Evolutionary conservation across 2,329 filamentous ascomycete species (phyloP), one percentile per base, ranked within the genome.

Genomic region (Fusarium mexicanum): DNA sequence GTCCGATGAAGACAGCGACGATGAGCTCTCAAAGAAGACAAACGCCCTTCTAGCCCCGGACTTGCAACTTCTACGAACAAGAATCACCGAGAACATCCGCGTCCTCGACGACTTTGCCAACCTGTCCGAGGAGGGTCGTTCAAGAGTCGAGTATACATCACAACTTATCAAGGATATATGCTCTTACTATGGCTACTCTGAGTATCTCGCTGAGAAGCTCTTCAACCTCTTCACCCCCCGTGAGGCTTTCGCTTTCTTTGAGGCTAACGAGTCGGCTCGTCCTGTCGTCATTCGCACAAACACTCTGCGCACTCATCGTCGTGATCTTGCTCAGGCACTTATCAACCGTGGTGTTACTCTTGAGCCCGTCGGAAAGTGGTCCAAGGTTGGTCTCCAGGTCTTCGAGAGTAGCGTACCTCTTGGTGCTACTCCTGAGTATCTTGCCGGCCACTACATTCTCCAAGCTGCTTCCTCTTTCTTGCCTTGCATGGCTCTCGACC

Each of bases 321-420:
- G 91, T 79, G 95, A 97, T 72, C 92, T 99, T 24, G 96, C 96
- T 16, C 95, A 98, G 83, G 90, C 95, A 4, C 89, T 98, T 69
- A 98, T 98, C 87, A 98, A 98, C 85, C 93, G 96, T 73, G 96
- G 96, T 74, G 96, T 99, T 55, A 97, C 95, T 20, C 90, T 99
- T 44, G 96, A 99, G 84, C 96, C 96, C 5, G 94, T 99, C 24
- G 96, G 96, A 71, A 98, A 98, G 84, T 99, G 96, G 96, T 96
- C 93, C 77, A 99, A 99, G 86, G 95, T 99, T 73, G 96, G 96
- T 54, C 89, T 99, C 46, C 96, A 99, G 83, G 91, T 99, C 69
- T 99, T 99, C 82, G 96, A 99, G 83, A 94, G 93, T 66, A 92
- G 91, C 70, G 87, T 90, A 10, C 94, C 95, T 6, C 89, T 98